Conservation (phyloP, 1,139 yeast genomes). For the Saccharomyces hybrid region DNA sequence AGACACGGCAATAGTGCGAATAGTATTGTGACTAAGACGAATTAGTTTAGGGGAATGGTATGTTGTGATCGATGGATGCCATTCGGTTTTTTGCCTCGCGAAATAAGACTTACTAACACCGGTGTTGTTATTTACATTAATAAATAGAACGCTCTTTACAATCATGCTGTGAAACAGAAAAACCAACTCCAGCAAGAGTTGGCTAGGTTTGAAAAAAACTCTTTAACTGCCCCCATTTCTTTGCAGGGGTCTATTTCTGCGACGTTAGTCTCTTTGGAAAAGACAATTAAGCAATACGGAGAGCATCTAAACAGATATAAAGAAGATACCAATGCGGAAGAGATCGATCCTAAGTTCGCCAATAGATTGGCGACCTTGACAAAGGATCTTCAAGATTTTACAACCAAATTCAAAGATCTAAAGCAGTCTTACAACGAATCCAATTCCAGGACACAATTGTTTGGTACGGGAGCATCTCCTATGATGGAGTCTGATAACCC, state of each 20-base stretch:
- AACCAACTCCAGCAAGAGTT: conserved; percentile 64
- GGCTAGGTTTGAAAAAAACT: conserved; percentile 54
- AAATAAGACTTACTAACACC: not conserved
- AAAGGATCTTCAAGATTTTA: conserved; percentile 49
- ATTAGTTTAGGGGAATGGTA: conserved; percentile 8
- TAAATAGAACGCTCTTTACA: conserved; percentile 66
- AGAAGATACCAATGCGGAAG: conserved; percentile 32
- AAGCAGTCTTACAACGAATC: conserved; percentile 58
- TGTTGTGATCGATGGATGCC: conserved; percentile 3
- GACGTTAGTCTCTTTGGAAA: conserved; percentile 61
- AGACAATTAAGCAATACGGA: conserved; percentile 68
- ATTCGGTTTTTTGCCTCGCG: not conserved
- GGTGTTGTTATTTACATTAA: conserved; percentile 2
- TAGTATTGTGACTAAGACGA: not conserved
- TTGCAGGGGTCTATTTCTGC: conserved; percentile 78
- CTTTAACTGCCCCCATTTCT: conserved; percentile 64
- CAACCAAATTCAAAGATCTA: conserved; percentile 51
- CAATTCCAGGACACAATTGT: conserved; percentile 22
- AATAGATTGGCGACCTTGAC: conserved; percentile 54
- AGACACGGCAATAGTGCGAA: not conserved
- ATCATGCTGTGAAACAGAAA: conserved; percentile 83
- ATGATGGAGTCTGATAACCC: conserved; percentile 14
- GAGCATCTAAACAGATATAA: conserved; percentile 57
- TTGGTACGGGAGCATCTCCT: conserved; percentile 11
- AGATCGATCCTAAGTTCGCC: conserved; percentile 54